Evolutionary conservation across 2,329 filamentous ascomycete genomes (phyloP), one percentile per base, ranked within the genome.

Genomic region (Huntiella abstrusa): DNA sequence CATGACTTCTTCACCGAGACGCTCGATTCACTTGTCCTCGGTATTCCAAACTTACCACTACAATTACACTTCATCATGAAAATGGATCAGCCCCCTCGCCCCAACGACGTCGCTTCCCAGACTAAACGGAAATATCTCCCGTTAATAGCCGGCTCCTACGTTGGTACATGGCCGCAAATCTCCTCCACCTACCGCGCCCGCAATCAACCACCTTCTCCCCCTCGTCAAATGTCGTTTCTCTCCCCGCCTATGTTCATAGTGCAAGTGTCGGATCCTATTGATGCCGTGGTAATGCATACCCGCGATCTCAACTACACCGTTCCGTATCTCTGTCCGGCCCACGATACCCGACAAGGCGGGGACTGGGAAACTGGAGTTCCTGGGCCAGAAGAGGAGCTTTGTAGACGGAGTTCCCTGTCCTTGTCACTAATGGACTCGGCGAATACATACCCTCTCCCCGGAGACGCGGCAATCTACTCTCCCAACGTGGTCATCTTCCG

Each of bases 321-420:
- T 47, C 75, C 78, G 0, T 77, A 83, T 49, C 73, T 84, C 51
- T 83, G 80, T 53, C 72, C 76, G 47, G 82, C 82, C 41, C 83
- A 86, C 60, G 81, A 86, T 58, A 81, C 79, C 56, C 69, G 79
- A 34, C 70, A 81, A 0, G 82, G 82, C 7, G 82, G 82, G n/a
- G 80, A 86, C 57, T 87, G 82, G 82, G 80, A 85, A 54, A 80
- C 70, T 5, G 69, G 68, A 51, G 66, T 62, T 10, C 58, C 62
- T 2, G 63, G 64, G 33, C 65, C 65, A 50, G 64, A 66, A 62
- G 82, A 86, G 60, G 78, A 78, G 53, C 70, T 87, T 34, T 83
- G 80, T 55, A 70, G 81, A 50, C 69, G 82, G 53, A 83, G 79
- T 62, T 85, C 80, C 52, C 70, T 87, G 33, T 78, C 78, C 4